phyloP scores from a whole-genome alignment of 345 rosid species.

The Durio zibethinus region DNA sequence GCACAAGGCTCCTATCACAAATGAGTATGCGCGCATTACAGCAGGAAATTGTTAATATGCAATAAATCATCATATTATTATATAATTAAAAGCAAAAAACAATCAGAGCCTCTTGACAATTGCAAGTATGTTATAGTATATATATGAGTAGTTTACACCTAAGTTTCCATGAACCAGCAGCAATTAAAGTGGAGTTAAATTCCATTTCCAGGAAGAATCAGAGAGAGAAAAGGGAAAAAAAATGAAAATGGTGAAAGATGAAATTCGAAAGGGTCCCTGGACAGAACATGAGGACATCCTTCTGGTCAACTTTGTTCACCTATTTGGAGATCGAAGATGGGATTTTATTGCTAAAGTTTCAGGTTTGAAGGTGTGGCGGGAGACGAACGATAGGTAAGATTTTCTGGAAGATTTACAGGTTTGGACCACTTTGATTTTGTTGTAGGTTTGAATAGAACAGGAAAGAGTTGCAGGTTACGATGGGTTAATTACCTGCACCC shows the following conservation, averaged over 20 bases:
- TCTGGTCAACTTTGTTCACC: constrained; percentile 78
- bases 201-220: constrained; percentile 10
- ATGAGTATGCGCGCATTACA: constrained; percentile 44
- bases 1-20: constrained; percentile 36
- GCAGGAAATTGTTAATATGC: constrained; percentile 34
- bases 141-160: constrained; percentile 25
- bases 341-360: constrained; percentile 97
- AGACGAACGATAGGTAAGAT: constrained; percentile 79
- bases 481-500: constrained; percentile 99
- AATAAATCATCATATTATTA: constrained; percentile 26
- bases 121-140: constrained; percentile 36
- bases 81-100: constrained; percentile 29
- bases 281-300: constrained; percentile 90
- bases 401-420: constrained; percentile 46
- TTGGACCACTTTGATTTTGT: constrained; percentile 53
- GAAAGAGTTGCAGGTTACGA: constrained; percentile 98
- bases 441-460: constrained; percentile 98
- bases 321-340: constrained; percentile 98
- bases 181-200: constrained; percentile 13
- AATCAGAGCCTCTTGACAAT: constrained; percentile 29
- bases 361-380: constrained; percentile 99
- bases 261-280: constrained; percentile 91
- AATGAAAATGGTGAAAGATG: constrained; percentile 68
- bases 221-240: constrained; percentile 18
- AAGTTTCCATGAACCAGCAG: constrained; percentile 32